A percentile compares a stretch with the other conserved stretches of the same genome.
phyloP scores from a whole-genome alignment of 306 rosid species.

The Parietaria judaica region DNA sequence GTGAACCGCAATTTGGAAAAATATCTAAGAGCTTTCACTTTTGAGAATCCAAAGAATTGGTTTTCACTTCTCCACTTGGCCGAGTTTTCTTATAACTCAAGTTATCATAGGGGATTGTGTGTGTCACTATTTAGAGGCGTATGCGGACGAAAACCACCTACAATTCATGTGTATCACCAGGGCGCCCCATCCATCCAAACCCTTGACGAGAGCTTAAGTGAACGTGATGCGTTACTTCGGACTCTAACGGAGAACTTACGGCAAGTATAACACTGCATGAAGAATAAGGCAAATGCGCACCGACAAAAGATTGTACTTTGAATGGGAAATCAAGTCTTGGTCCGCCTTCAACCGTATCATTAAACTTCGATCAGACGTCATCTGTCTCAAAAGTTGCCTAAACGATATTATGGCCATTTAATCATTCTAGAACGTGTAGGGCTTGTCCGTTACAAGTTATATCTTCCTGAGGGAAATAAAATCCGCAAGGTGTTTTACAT shows the following conservation, averaged over 20 bases:
- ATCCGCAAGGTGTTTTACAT: slow-evolving; percentile 9
- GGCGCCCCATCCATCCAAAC: not conserved
- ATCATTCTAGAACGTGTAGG: not conserved
- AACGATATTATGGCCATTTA: slow-evolving; percentile 4
- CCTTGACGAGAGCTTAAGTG: not conserved
- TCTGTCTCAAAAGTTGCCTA: not conserved
- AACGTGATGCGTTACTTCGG: not conserved
- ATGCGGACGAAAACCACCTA: not conserved
- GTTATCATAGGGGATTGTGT: not conserved
- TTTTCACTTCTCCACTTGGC: not conserved
- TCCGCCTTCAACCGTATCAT: not conserved
- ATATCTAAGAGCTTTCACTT: not conserved
- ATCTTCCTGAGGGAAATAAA: not conserved
- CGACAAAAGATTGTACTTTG: not conserved
- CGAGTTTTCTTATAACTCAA: not conserved
- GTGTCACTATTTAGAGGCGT: not conserved
- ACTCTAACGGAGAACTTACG: not conserved
- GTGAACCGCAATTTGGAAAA: not conserved
- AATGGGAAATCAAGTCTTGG: not conserved
- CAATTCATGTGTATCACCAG: not conserved
- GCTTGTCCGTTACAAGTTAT: not conserved
- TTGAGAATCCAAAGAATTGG: not conserved
- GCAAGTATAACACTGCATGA: not conserved
- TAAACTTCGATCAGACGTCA: not conserved
- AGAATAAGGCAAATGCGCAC: not conserved